Conservation (phyloP, 495 filamentous ascomycete species). For the Trichodelitschia bisporula region DNA sequence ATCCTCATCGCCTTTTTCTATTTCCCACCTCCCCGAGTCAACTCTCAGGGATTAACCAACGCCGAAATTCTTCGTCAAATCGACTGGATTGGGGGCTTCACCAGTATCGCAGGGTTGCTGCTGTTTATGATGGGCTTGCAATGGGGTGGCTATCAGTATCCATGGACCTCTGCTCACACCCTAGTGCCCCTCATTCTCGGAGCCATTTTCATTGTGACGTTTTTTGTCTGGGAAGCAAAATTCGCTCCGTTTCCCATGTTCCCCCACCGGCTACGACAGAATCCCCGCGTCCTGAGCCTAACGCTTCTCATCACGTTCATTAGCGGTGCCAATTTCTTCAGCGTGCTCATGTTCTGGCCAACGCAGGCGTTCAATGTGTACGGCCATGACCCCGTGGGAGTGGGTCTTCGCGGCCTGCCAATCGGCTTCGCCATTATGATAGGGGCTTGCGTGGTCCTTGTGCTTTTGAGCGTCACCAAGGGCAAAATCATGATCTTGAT, state of each 20-base stretch:
- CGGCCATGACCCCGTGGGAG: constrained; percentile 10
- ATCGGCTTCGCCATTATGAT: constrained; percentile 11
- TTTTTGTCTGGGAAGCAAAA: constrained; percentile 13
- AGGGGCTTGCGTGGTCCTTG: constrained; percentile 10
- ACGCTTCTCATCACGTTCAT: constrained; percentile 15
- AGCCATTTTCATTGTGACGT: constrained; percentile 8
- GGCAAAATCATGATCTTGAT: constrained; percentile 9
- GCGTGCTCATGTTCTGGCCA: constrained; percentile 15
- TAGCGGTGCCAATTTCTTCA: constrained; percentile 13
- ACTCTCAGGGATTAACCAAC: constrained; percentile 23
- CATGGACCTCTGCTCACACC: constrained; percentile 12
- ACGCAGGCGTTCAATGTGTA: constrained; percentile 13
- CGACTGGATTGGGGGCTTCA: constrained; percentile 41
- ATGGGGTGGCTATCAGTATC: constrained; percentile 36
- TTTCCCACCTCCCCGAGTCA: constrained; percentile 34
- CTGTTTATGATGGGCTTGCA: constrained; percentile 41
- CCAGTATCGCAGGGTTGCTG: constrained; percentile 39
- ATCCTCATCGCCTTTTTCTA: constrained; percentile 39
- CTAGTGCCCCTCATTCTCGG: constrained; percentile 12
- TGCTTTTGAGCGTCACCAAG: constrained; percentile 8
- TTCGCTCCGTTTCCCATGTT: constrained; percentile 12
- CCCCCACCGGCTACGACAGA: constrained; percentile 8
- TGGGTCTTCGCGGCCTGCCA: constrained; percentile 11
- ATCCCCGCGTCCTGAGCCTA: constrained; percentile 6
- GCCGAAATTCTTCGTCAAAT: constrained; percentile 28